phyloP scores from a whole-genome alignment of 371 early-diverging fungal species.

The Entomophthora muscae region DNA sequence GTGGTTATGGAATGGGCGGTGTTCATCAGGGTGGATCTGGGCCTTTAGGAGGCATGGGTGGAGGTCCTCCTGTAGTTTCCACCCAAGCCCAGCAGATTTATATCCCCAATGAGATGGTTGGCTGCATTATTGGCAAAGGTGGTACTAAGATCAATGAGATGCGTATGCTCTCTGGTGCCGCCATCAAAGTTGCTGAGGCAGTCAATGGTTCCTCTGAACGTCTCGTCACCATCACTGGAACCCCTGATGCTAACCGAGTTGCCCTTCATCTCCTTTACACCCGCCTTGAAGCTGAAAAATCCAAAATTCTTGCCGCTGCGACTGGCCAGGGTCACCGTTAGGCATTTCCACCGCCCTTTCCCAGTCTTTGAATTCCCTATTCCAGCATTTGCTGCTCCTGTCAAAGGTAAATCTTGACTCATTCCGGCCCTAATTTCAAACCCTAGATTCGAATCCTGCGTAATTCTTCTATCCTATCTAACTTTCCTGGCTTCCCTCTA shows the following conservation, averaged over 20 bases:
- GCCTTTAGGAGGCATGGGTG: not conserved
- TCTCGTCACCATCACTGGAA: slow-evolving; percentile 63
- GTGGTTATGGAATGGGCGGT: not conserved
- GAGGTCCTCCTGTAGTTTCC: slow-evolving; percentile 11
- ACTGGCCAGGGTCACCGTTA: not conserved
- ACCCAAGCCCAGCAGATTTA: slow-evolving; percentile 56
- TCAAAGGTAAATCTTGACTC: not conserved
- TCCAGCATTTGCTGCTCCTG: not conserved
- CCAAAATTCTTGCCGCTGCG: not conserved
- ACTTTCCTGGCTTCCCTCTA: not conserved
- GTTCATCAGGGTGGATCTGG: not conserved
- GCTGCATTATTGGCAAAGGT: slow-evolving; percentile 72
- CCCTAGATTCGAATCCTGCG: not conserved
- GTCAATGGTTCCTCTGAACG: slow-evolving; percentile 37
- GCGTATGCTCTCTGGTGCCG: slow-evolving; percentile 51
- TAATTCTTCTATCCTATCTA: not conserved
- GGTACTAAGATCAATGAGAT: slow-evolving; percentile 77
- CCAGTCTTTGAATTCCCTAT: not conserved
- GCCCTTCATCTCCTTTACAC: slow-evolving; percentile 62
- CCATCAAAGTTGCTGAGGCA: slow-evolving; percentile 56
- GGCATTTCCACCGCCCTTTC: slow-evolving; percentile 3
- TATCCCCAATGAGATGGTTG: slow-evolving; percentile 73
- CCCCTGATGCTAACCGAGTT: slow-evolving; percentile 58
- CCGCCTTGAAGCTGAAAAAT: slow-evolving; percentile 55
- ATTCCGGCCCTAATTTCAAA: too few relatives aligned